Evolutionary conservation across 805 yeast genomes (phyloP).

Genomic region (Suhomyces tanzawaensis): DNA sequence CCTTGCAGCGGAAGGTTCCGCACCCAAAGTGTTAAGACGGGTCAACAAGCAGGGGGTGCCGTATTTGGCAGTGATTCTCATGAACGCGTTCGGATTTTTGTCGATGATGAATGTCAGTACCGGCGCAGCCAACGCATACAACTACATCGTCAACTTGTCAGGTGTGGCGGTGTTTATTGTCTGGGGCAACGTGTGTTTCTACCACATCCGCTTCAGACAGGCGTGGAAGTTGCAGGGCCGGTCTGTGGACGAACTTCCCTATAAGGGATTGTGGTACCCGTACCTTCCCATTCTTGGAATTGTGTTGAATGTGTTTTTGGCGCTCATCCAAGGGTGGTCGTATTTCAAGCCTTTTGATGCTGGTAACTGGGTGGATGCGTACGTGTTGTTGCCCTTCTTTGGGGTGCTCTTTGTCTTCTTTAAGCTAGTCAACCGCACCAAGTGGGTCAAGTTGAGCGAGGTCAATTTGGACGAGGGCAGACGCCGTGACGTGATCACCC

Average conservation of each 20-base stretch:
- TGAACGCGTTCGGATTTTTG: slow-evolving; percentile 53
- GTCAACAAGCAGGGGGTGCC: slow-evolving; percentile 65
- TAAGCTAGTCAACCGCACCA: slow-evolving; percentile 37
- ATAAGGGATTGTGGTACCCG: slow-evolving; percentile 47
- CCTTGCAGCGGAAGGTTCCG: slow-evolving; percentile 59
- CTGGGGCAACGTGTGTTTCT: slow-evolving; percentile 59
- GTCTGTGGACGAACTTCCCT: slow-evolving; percentile 32
- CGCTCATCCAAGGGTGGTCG: slow-evolving; percentile 66
- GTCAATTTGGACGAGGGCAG: slow-evolving; percentile 54
- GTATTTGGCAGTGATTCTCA: slow-evolving; percentile 52
- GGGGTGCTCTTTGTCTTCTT: slow-evolving; percentile 39
- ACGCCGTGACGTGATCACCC: slow-evolving; percentile 42
- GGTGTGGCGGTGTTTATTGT: slow-evolving; percentile 69
- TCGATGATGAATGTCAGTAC: slow-evolving; percentile 56
- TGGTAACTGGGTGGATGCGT: slow-evolving; percentile 51
- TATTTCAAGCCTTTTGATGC: slow-evolving; percentile 56
- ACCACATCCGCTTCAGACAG: slow-evolving; percentile 55
- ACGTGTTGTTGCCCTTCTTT: slow-evolving; percentile 60
- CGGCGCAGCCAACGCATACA: slow-evolving; percentile 60
- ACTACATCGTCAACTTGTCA: slow-evolving; percentile 57
- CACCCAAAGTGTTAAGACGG: slow-evolving; percentile 53
- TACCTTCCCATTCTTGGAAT: slow-evolving; percentile 49
- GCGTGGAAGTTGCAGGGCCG: slow-evolving; percentile 41
- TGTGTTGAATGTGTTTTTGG: slow-evolving; percentile 49
- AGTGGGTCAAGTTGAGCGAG: slow-evolving; percentile 40